A percentile compares a stretch with the other conserved stretches of the same genome.
Evolutionary conservation across 202 grass and related monocot species (phyloP).

Genomic region (Setaria viridis): DNA sequence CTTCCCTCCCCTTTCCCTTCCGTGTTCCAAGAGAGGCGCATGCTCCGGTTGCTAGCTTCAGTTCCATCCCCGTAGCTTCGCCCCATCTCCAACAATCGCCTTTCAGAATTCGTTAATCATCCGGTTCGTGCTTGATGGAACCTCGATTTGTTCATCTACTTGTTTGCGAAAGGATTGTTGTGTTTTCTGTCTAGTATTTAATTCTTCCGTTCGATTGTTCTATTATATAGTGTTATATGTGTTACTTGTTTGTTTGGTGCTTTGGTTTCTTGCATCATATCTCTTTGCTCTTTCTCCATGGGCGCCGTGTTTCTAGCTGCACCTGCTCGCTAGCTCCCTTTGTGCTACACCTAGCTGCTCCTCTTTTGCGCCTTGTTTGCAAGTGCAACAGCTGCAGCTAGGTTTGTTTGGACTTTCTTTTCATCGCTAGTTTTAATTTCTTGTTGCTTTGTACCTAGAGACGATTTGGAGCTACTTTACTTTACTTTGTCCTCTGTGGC

Average conservation of each 20-base stretch:
- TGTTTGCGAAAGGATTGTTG: background rate
- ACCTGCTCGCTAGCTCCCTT: background rate
- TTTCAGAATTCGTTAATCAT: background rate
- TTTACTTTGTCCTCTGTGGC: conserved; percentile 11
- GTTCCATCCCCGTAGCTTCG: background rate
- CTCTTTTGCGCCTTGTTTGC: conserved; percentile 29
- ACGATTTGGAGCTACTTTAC: background rate
- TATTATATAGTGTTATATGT: background rate
- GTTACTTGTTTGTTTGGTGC: background rate
- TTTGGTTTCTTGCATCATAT: conserved; percentile 6
- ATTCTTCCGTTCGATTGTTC: background rate
- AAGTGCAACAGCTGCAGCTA: conserved; percentile 17
- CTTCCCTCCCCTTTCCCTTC: background rate
- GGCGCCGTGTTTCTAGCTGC: background rate
- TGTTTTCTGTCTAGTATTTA: background rate
- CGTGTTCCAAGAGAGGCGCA: background rate
- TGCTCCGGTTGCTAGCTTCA: conserved; percentile 19
- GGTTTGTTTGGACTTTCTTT: conserved; percentile 42
- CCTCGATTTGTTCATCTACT: background rate
- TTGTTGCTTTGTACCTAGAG: conserved; percentile 24
- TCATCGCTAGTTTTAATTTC: background rate
- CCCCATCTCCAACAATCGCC: background rate
- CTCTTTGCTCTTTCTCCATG: conserved; percentile 36
- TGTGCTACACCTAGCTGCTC: background rate
- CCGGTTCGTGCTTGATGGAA: conserved; percentile 33